Percentiles rank a stretch among this genome's conserved stretches.
phyloP scores from a whole-genome alignment of 2,329 filamentous ascomycete species.

The Aotearoamyces nothofagi region DNA sequence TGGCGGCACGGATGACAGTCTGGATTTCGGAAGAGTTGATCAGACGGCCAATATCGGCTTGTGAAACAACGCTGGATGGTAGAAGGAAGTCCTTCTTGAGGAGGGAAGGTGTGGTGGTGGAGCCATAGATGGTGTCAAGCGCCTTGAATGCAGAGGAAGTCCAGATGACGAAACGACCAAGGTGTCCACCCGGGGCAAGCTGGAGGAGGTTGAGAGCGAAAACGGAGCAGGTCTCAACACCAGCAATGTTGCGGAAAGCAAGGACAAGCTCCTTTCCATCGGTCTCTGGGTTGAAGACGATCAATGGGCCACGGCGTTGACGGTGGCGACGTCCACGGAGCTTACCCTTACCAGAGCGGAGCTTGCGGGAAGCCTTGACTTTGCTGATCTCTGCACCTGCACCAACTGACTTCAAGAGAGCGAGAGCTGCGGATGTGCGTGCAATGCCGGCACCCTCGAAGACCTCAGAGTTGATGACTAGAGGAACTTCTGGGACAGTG shows the following conservation, averaged over 20 bases:
- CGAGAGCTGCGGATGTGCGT: slow-evolving; percentile 80
- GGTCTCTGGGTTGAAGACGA: slow-evolving; percentile 91
- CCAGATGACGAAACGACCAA: slow-evolving; percentile 98
- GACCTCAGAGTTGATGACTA: slow-evolving; percentile 83
- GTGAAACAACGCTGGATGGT: slow-evolving; percentile 79
- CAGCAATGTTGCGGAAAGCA: slow-evolving; percentile 97
- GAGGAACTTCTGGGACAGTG: slow-evolving; percentile 86
- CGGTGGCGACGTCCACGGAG: slow-evolving; percentile 89
- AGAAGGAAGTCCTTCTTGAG: slow-evolving; percentile 99
- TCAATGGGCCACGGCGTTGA: slow-evolving; percentile 93
- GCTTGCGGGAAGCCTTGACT: slow-evolving; percentile 92
- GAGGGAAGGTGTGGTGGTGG: slow-evolving; percentile 73
- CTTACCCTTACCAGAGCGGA: slow-evolving; percentile 98
- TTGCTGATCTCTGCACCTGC: slow-evolving; percentile 85
- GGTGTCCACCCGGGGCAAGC: slow-evolving; percentile 95
- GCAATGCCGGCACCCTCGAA: slow-evolving; percentile 66
- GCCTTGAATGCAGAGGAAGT: slow-evolving; percentile 93
- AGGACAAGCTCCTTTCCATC: slow-evolving; percentile 89
- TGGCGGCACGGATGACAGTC: slow-evolving; percentile 82
- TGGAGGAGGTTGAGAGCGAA: slow-evolving; percentile 96
- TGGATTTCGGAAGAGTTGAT: slow-evolving; percentile 99
- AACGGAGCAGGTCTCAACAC: slow-evolving; percentile 92
- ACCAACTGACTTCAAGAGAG: slow-evolving; percentile 81
- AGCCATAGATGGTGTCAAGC: slow-evolving; percentile 93
- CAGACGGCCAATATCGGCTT: slow-evolving; percentile 90